A percentile compares a stretch with the other conserved stretches of the same genome.
These are phyloP conservation scores for Bryum argenteum DNA, from an alignment of 225 moss, liverwort and hornwort species.

Conservation along the genomic window DNA sequence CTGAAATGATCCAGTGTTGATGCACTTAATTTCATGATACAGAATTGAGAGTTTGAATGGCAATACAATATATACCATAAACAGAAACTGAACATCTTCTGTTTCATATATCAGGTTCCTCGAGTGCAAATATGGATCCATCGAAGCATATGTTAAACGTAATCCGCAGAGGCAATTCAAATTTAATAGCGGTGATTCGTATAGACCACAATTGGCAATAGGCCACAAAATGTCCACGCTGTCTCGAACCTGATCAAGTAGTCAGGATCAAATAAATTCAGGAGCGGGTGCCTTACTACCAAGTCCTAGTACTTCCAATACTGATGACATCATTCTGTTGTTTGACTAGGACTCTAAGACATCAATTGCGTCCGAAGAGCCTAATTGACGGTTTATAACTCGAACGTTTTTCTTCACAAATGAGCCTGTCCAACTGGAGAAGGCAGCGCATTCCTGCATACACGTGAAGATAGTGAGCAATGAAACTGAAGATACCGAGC, in stretches of 20 bases:
- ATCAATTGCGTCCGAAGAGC: neutral
- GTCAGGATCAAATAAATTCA: slow-evolving; percentile 17
- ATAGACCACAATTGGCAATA: no score
- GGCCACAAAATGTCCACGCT: neutral
- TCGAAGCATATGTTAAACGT: no score
- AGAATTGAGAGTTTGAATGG: no score
- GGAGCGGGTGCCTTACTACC: slow-evolving; percentile 15
- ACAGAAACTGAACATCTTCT: no score
- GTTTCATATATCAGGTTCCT: no score
- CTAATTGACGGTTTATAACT: neutral
- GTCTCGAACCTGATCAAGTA: neutral
- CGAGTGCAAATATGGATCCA: no score
- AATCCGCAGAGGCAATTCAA: no score
- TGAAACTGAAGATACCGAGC: slow-evolving; percentile 1
- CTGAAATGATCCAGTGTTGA: no score
- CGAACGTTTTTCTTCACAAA: slow-evolving; percentile 32
- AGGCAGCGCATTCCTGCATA: slow-evolving; percentile 29
- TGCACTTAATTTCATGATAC: no score
- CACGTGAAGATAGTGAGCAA: neutral
- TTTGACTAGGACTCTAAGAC: neutral
- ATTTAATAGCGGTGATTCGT: no score
- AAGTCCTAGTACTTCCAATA: slow-evolving; percentile 8
- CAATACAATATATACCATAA: no score
- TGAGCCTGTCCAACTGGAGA: slow-evolving; percentile 42
- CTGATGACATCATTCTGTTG: neutral